A percentile compares a stretch with the other conserved stretches of the same genome.
Conservation (phyloP, 306 rosid genomes). For the Acacia crassicarpa region DNA sequence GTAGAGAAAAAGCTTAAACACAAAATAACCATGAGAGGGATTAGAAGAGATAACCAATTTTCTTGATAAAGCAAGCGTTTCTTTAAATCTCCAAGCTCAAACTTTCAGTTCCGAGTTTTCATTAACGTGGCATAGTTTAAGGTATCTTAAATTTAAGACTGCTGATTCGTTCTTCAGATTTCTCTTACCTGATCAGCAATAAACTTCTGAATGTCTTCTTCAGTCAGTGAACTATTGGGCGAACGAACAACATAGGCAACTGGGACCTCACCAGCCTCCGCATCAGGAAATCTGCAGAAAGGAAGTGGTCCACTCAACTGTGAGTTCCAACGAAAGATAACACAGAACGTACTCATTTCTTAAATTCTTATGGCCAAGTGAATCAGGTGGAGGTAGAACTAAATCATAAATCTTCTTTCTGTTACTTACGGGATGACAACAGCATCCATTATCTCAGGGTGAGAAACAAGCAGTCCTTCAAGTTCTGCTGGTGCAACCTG, state of each 20-base stretch:
- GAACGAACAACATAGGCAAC: slow-evolving; percentile 75
- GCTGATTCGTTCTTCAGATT: background rate
- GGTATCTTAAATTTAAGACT: background rate
- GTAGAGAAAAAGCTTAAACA: background rate
- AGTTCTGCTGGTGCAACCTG: slow-evolving; percentile 99
- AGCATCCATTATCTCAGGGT: slow-evolving; percentile 88
- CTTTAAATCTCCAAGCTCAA: background rate
- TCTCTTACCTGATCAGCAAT: slow-evolving; percentile 66
- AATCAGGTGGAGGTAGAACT: background rate
- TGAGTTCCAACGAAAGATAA: slow-evolving; percentile 2
- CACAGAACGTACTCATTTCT: background rate
- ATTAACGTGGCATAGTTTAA: background rate
- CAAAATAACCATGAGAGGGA: background rate
- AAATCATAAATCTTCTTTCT: background rate
- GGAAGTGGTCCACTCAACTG: background rate
- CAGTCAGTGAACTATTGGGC: slow-evolving; percentile 72
- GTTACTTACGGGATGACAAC: slow-evolving; percentile 92
- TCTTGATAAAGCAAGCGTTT: background rate
- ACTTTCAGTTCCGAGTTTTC: background rate
- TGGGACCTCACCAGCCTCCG: slow-evolving; percentile 93
- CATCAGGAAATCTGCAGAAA: slow-evolving; percentile 77
- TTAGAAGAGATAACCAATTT: background rate
- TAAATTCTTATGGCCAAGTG: background rate
- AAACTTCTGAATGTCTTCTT: slow-evolving; percentile 63
- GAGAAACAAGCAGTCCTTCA: slow-evolving; percentile 90